Evolutionary conservation across 441 rosid genomes (phyloP).

Genomic region (Flueggea neowawraea): DNA sequence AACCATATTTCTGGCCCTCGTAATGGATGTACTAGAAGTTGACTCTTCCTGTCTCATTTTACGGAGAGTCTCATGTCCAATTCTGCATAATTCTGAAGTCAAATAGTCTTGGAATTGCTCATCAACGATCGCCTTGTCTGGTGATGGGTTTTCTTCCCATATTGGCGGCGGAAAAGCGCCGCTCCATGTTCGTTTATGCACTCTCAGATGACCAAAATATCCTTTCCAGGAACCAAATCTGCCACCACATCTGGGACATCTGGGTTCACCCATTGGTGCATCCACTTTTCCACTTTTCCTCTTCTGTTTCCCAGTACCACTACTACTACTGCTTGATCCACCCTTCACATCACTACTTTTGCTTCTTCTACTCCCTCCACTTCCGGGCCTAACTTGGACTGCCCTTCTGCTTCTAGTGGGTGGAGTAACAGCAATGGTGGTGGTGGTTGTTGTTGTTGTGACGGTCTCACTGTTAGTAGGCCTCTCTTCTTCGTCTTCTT

Average conservation of each 20-base stretch:
- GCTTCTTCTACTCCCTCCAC: background rate
- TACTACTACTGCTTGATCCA: background rate
- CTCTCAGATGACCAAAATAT: constrained; percentile 11
- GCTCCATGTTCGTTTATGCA: constrained; percentile 7
- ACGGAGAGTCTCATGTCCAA: no score
- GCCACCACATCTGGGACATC: constrained; percentile 7
- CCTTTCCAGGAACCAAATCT: constrained; percentile 20
- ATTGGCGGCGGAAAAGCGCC: constrained; percentile 8
- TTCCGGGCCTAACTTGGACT: background rate
- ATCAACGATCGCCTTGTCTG: background rate
- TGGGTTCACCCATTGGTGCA: constrained; percentile 9
- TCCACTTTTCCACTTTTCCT: constrained; percentile 11
- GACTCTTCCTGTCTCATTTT: no score
- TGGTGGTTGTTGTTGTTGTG: no score
- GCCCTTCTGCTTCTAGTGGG: background rate
- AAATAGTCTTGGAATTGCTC: background rate
- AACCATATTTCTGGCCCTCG: no score
- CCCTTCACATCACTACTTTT: background rate
- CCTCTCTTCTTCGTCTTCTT: no score
- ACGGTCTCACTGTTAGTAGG: no score
- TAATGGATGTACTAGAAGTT: no score
- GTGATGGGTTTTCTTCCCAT: background rate
- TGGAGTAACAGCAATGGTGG: background rate
- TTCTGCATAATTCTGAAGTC: no score
- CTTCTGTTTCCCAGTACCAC: no score